These are phyloP conservation scores for Rhynchosporium secalis DNA, from an alignment of 2,329 filamentous ascomycete genomes.

Conservation along the genomic window DNA sequence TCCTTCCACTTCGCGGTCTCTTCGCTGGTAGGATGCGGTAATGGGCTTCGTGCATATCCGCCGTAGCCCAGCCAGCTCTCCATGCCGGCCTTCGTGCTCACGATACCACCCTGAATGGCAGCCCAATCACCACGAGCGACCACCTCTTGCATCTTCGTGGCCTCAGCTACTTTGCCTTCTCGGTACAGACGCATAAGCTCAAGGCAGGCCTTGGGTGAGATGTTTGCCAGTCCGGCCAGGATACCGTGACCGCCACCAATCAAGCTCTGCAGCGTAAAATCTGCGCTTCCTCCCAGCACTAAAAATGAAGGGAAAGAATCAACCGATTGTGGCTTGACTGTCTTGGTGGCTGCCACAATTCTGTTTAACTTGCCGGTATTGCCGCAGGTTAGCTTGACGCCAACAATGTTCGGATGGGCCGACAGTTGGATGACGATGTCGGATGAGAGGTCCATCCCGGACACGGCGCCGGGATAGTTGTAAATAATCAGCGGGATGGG, in stretches of 20 bases:
- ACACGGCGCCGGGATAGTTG: constrained; percentile 87
- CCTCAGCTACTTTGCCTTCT: constrained; percentile 59
- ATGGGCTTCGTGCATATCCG: constrained; percentile 50
- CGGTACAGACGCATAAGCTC: constrained; percentile 60
- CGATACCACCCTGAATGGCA: constrained; percentile 67
- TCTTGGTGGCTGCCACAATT: constrained; percentile 56
- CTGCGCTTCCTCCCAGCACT: constrained; percentile 70
- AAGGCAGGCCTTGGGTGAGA: constrained; percentile 65
- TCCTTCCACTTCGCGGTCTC: constrained; percentile 55
- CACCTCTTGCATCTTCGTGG: constrained; percentile 61
- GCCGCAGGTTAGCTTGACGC: constrained; percentile 90
- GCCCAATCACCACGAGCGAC: constrained; percentile 69
- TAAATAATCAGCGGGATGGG: constrained; percentile 80
- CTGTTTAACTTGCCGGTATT: constrained; percentile 66
- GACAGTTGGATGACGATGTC: constrained; percentile 81
- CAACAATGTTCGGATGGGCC: constrained; percentile 79
- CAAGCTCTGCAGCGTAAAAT: constrained; percentile 71
- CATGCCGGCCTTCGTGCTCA: constrained; percentile 67
- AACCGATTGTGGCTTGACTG: constrained; percentile 45
- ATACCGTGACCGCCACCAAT: constrained; percentile 70
- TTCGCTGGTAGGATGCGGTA: constrained; percentile 52
- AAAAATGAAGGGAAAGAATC: constrained; percentile 53
- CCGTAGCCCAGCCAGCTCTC: constrained; percentile 65
- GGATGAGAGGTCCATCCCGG: constrained; percentile 86
- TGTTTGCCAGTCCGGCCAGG: constrained; percentile 70